Base-by-base conservation (phyloP, 345 rosid species). In the Brassica cretica region DNA sequence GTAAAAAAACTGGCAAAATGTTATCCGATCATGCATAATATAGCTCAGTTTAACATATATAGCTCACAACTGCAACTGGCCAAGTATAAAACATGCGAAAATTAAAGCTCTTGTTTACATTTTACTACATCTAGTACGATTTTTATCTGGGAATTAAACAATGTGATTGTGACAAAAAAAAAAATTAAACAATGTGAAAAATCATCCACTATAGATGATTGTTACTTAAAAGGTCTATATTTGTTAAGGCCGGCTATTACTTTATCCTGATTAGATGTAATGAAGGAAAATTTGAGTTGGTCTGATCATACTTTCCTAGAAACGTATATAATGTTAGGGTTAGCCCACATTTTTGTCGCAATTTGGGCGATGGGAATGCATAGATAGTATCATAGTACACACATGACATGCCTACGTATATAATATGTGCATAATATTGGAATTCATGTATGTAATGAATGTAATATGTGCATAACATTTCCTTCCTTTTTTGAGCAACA, bases 271-370 rank as follows among this genome's bases (percentile, higher is more conserved):
- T 44, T 44, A 44, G n/a, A 44, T 49, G 56, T 49, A 49, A 71
- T 18, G 37, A 71, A 78, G 25, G 72, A 49, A 78, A 73, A 61
- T 46, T 62, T 61, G 56, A 61, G 63, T 56, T 69, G 53, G 67
- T 74, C 51, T 65, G 68, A 64, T 56, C 19, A 46, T 49, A 39
- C 66, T 74, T 62, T 53, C 49, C 53, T 68, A 70, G 60, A 73
- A 79, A 68, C 73, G 59, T 44, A 79, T 63, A 39, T 51, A 66
- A 14, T 49, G 71, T 35, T 72, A 67, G 81, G 82, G 73, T 71
- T 74, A 65, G 77, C 77, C 78, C 72, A 73, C 12, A 58, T 46
- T 79, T 72, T 84, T 84, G 87, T 84, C 78, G 51, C 71, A 74
- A 62, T 56, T 67, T 72, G 63, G 74, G 72, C 61, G 25, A 35